phyloP scores from a whole-genome alignment of 2,329 filamentous ascomycete genomes.

The Teratosphaeria viscida region DNA sequence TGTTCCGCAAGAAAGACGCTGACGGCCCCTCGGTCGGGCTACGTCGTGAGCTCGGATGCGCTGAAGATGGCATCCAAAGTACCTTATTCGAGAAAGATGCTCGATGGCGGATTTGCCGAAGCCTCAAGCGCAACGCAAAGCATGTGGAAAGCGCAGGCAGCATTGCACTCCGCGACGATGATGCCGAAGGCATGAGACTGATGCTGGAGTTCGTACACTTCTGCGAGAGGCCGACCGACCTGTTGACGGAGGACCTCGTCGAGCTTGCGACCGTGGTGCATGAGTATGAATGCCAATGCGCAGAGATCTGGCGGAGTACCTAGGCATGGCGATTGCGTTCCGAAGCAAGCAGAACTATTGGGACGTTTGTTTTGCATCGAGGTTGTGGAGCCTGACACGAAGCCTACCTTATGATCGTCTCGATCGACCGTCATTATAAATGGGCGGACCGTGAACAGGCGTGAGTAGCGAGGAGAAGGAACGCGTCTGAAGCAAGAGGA shows the following conservation, averaged over 20 bases:
- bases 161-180: not conserved
- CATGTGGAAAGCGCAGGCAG: not conserved
- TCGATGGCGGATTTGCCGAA: not conserved
- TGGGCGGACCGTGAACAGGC: too few species aligned
- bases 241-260: not conserved
- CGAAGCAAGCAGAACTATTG: not conserved
- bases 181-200: not conserved
- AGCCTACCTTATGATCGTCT: too few species aligned
- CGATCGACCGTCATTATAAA: too few species aligned
- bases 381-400: too few species aligned
- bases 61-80: not conserved
- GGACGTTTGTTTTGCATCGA: not conserved
- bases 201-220: not conserved
- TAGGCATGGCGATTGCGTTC: not conserved
- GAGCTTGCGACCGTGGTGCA: not conserved
- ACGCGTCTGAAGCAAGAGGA: too few species aligned
- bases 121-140: not conserved
- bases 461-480: too few species aligned
- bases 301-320: not conserved
- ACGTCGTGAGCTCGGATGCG: not conserved
- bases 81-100: not conserved
- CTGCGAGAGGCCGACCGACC: not conserved
- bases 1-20: not conserved
- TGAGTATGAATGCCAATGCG: not conserved
- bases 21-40: not conserved